A percentile compares a stretch with the other conserved stretches of the same genome.
Conservation (phyloP, 2,329 filamentous ascomycete species). For the Hypoxylon sp. region DNA sequence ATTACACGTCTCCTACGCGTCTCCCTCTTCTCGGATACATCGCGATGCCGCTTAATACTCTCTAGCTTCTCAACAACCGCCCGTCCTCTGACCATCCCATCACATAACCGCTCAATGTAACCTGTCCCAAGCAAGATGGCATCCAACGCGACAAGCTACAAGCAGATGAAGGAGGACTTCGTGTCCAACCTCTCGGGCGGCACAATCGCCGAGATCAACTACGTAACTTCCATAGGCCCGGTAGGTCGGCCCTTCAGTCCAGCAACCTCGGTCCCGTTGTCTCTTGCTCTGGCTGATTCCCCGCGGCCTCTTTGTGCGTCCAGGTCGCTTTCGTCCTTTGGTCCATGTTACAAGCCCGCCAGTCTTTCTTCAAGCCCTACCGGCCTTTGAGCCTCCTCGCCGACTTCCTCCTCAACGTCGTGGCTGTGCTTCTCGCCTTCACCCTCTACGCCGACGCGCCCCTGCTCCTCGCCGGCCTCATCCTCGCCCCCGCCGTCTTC, state of each 20-base stretch:
- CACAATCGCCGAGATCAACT: constrained; percentile 83
- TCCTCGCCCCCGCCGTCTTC: constrained; percentile 74
- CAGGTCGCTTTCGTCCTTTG: constrained; percentile 85
- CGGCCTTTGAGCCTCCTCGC: constrained; percentile 70
- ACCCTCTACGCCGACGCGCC: constrained; percentile 84
- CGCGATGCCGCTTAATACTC: constrained; percentile 15
- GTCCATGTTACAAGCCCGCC: constrained; percentile 85
- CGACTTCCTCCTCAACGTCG: constrained; percentile 89
- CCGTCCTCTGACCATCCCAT: neutral
- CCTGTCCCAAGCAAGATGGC: constrained; percentile 34
- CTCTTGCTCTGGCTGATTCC: constrained; percentile 22
- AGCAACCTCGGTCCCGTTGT: neutral
- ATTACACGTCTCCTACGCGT: neutral
- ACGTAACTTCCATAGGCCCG: constrained; percentile 83
- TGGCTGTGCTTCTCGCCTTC: constrained; percentile 80
- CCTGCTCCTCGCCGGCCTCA: constrained; percentile 75
- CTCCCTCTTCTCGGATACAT: constrained; percentile 2
- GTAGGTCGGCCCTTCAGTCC: constrained; percentile 60
- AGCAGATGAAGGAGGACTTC: constrained; percentile 91
- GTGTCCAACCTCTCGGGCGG: constrained; percentile 91
- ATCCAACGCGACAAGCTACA: constrained; percentile 70
- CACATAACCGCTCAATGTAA: neutral
- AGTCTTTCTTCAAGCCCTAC: constrained; percentile 84
- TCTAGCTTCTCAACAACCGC: constrained; percentile 1
- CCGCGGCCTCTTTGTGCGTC: constrained; percentile 6